Conservation (phyloP, 1,284 basidiomycete species). For the Coniferiporia sulphurascens region DNA sequence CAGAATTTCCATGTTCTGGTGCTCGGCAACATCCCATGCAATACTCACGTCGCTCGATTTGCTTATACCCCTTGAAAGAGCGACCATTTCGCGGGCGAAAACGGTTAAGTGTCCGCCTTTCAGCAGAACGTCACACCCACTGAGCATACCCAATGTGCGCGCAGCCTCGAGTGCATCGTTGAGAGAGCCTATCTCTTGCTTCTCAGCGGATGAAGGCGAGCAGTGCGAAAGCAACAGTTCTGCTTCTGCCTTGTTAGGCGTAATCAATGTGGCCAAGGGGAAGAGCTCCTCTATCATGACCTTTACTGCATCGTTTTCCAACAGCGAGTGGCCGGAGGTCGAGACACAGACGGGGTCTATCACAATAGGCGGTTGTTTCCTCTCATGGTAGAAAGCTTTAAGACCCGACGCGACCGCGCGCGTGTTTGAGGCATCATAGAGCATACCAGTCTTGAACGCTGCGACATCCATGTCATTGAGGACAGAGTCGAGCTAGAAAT, state of each 20-base stretch:
- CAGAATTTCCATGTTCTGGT: conserved; percentile 61
- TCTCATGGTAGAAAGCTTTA: conserved; percentile 31
- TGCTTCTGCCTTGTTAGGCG: conserved; percentile 86
- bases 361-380: conserved; percentile 49
- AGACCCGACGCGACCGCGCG: conserved; percentile 43
- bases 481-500: conserved; percentile 62
- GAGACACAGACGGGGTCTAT: conserved; percentile 93
- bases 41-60: conserved; percentile 31
- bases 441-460: conserved; percentile 92
- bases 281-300: conserved; percentile 62
- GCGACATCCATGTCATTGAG: conserved; percentile 71
- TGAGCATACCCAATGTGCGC: conserved; percentile 44
- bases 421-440: conserved; percentile 50
- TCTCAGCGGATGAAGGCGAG: conserved; percentile 6
- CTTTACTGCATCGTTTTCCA: conserved; percentile 63
- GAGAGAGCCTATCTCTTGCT: conserved; percentile 40
- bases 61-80: conserved; percentile 25
- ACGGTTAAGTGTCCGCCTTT: conserved; percentile 83
- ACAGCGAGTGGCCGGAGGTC: conserved; percentile 82
- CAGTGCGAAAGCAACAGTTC: conserved; percentile 56
- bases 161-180: conserved; percentile 65
- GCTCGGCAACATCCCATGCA: conserved; percentile 36
- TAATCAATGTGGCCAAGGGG: conserved; percentile 71
- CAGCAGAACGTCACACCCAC: conserved; percentile 63
- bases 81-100: conserved; percentile 40